Percentiles rank a stretch among this genome's conserved stretches.
These are phyloP conservation scores for Asterophora lycoperdoides DNA, from an alignment of 768 basidiomycete species.

Conservation along the genomic window DNA sequence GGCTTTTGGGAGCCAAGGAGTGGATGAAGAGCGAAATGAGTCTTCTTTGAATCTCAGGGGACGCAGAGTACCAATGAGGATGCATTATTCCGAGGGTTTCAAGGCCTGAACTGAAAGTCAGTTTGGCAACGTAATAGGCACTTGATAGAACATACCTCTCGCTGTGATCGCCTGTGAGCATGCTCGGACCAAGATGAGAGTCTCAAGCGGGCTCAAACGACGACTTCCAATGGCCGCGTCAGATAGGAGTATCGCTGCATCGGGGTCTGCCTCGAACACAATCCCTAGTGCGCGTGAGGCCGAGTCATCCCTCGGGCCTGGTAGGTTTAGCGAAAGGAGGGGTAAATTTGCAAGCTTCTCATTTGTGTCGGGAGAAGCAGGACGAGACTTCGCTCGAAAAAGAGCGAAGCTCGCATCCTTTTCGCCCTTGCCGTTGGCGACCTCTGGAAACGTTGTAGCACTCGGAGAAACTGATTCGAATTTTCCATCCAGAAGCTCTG, in stretches of 20 bases:
- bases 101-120: slow-evolving; percentile 45
- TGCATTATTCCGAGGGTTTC: slow-evolving; percentile 83
- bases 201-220: slow-evolving; percentile 57
- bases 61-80: slow-evolving; percentile 79
- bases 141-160: slow-evolving; percentile 45
- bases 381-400: slow-evolving; percentile 47
- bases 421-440: slow-evolving; percentile 24
- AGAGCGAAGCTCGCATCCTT: slow-evolving; percentile 44
- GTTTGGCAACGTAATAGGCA: slow-evolving; percentile 7
- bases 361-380: slow-evolving; percentile 28
- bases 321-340: slow-evolving; percentile 60
- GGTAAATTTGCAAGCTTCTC: slow-evolving; percentile 41
- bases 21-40: slow-evolving; percentile 72
- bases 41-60: slow-evolving; percentile 58
- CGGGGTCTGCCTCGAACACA: slow-evolving; percentile 58
- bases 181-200: slow-evolving; percentile 58
- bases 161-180: slow-evolving; percentile 65
- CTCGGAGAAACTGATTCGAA: slow-evolving; percentile 66
- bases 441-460: slow-evolving; percentile 36
- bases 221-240: slow-evolving; percentile 55
- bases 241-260: slow-evolving; percentile 40
- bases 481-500: slow-evolving; percentile 63
- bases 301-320: slow-evolving; percentile 45
- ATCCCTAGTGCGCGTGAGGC: slow-evolving; percentile 46
- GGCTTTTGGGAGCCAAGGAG: slow-evolving; percentile 48